Base-by-base conservation (phyloP, 2,329 filamentous ascomycete genomes). In the Trichophyton equinum region DNA sequence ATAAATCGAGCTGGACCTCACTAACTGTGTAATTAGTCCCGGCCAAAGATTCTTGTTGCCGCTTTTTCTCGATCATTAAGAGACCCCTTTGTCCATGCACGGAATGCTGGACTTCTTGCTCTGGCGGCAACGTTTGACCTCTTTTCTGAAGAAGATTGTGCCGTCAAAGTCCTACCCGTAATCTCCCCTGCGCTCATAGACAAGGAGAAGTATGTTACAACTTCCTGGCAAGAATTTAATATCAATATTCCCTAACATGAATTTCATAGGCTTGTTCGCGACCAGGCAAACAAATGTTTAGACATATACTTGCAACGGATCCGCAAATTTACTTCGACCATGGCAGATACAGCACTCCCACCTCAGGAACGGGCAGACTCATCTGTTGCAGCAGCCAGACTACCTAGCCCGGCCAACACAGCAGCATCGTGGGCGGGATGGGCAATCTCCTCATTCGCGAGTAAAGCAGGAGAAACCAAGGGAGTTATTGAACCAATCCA, bases 401-500 rank as follows among this genome's bases (percentile, higher is more conserved):
- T 95, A 80, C 85, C 86, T 64, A 94, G 88, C 1, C 86, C 90
- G 1, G 87, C 90, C 63, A 82, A 81, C 60, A 46, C 38, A 20
- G n/a, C 58, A 20, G 78, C 81, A 22, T 85, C 85, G 2, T 97
- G 94, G 94, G 85, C 94, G 1, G 94, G 94, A 11, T 99, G 94
- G 94, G 94, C 94, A 1, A 96, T 99, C 60, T 97, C 94, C 0
- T 96, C 91, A 1, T 99, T 99, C 71, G 97, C 94, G 1, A 97
- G 97, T 74, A 96, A 96, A 69, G 73, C 97, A 11, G 86, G 89
- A 1, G 76, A 88, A 0, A 91, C 90, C 0, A 87, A 87, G 7
- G 94, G 94, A 18, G 88, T 96, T 61, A 99, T 99, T 64, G 81
- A 92, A 69, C 76, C 84, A 11, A 76, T 47, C 4, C 42, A 57